These are phyloP conservation scores for Phaffia tasmanica DNA, from an alignment of 768 basidiomycete species.

Conservation along the genomic window DNA sequence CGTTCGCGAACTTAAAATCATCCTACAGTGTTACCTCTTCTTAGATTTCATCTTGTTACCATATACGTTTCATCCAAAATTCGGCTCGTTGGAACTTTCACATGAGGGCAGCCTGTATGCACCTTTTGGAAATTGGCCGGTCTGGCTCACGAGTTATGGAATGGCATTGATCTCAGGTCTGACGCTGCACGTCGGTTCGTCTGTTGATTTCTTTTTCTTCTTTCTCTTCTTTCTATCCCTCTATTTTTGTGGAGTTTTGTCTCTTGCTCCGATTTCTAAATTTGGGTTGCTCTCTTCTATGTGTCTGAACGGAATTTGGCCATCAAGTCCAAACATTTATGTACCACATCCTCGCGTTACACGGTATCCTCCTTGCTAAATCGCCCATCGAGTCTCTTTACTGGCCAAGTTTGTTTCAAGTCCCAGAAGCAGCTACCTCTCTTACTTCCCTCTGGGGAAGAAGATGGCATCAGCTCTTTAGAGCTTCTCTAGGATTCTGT, in stretches of 20 bases:
- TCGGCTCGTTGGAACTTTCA: neutral
- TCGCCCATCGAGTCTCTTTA: conserved; percentile 11
- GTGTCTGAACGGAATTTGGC: too few relatives aligned
- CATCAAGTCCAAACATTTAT: conserved; percentile 13
- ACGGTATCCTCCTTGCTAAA: conserved; percentile 5
- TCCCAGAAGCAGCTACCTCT: conserved; percentile 10
- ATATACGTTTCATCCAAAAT: conserved; percentile 14
- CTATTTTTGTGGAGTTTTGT: neutral
- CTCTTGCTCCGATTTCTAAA: neutral
- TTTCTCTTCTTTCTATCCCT: neutral
- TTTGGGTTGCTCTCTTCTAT: neutral
- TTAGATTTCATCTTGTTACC: conserved; percentile 18
- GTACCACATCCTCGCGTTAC: conserved; percentile 14
- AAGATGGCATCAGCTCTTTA: conserved; percentile 17
- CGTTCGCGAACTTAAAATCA: neutral
- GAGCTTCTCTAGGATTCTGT: conserved; percentile 14
- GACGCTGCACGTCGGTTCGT: conserved; percentile 12
- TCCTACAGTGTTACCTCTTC: conserved; percentile 13
- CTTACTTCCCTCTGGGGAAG: conserved; percentile 19
- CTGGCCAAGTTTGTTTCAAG: conserved; percentile 20
- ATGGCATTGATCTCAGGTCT: neutral
- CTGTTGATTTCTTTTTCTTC: neutral
- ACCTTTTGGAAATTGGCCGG: neutral
- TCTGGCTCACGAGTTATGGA: conserved; percentile 4
- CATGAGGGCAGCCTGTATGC: conserved; percentile 16